Evolutionary conservation across 1,284 basidiomycete genomes (phyloP).

Genomic region (Tilletia indica): DNA sequence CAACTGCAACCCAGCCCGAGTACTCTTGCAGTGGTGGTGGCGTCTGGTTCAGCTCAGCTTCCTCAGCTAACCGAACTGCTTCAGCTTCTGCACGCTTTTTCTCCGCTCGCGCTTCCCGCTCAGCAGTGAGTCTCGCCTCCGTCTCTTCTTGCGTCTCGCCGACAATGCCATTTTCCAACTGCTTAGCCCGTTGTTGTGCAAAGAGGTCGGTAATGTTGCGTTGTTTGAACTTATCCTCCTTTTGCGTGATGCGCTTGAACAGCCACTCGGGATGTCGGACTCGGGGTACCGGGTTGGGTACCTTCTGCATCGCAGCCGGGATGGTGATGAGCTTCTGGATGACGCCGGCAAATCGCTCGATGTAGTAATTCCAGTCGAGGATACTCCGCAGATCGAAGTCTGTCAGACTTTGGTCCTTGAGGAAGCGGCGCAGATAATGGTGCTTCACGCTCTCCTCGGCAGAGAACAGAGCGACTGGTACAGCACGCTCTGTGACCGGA

Average conservation of each 20-base stretch:
- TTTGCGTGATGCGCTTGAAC: constrained; percentile 79
- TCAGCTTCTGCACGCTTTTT: constrained; percentile 11
- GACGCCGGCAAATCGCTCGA: constrained; percentile 93
- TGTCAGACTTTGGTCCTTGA: constrained; percentile 83
- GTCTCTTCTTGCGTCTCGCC: neutral
- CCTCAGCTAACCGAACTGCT: neutral
- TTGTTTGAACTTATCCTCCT: constrained; percentile 95
- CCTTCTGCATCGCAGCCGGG: constrained; percentile 96
- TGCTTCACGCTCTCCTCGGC: constrained; percentile 87
- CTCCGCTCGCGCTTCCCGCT: neutral
- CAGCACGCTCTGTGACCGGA: constrained; percentile 93
- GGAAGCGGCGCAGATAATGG: constrained; percentile 89
- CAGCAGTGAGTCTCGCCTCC: neutral
- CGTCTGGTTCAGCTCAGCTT: constrained; percentile 3
- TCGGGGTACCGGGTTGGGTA: constrained; percentile 91
- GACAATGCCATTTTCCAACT: neutral
- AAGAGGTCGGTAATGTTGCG: constrained; percentile 98
- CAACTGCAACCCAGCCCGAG: constrained; percentile 74
- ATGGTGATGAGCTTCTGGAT: constrained; percentile 99
- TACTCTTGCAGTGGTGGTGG: constrained; percentile 62
- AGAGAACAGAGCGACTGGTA: constrained; percentile 98
- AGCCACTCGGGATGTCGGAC: constrained; percentile 98
- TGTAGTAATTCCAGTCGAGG: constrained; percentile 98
- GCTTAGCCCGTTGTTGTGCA: constrained; percentile 52
- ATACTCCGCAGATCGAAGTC: constrained; percentile 92